Conservation (phyloP, 2,329 filamentous ascomycete species). For the Aspergillus glaucus region DNA sequence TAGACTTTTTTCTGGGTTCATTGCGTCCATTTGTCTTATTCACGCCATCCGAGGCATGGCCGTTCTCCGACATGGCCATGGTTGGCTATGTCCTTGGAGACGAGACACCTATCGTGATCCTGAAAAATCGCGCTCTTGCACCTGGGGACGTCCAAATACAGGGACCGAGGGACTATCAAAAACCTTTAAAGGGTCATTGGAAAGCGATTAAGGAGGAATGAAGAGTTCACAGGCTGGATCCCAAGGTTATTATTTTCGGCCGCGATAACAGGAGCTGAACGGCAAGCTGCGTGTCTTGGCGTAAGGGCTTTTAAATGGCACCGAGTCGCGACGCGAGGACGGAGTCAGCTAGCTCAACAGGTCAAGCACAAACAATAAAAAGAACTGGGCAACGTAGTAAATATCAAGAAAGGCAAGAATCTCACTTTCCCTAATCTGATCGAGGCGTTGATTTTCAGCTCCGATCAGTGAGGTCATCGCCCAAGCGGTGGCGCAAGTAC, state of each 20-base stretch:
- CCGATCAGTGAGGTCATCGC: conserved; percentile 20
- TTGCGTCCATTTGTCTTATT: conserved; percentile 11
- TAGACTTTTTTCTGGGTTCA: conserved; percentile 7
- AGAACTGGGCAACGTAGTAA: background rate
- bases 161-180: background rate
- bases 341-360: background rate
- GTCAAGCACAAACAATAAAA: background rate
- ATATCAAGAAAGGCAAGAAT: background rate
- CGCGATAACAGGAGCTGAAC: background rate
- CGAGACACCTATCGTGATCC: conserved; percentile 4
- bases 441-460: conserved; percentile 6
- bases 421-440: background rate
- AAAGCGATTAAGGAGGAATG: background rate
- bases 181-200: background rate
- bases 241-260: background rate
- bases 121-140: background rate
- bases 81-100: conserved; percentile 8
- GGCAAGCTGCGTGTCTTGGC: conserved; percentile 4
- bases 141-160: background rate
- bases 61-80: conserved; percentile 24
- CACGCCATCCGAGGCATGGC: conserved; percentile 14
- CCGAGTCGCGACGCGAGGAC: background rate
- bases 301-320: background rate
- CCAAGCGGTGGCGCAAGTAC: conserved; percentile 6
- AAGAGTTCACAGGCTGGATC: background rate